Conservation (phyloP, 495 filamentous ascomycete species). For the Chlorociboria aeruginascens region DNA sequence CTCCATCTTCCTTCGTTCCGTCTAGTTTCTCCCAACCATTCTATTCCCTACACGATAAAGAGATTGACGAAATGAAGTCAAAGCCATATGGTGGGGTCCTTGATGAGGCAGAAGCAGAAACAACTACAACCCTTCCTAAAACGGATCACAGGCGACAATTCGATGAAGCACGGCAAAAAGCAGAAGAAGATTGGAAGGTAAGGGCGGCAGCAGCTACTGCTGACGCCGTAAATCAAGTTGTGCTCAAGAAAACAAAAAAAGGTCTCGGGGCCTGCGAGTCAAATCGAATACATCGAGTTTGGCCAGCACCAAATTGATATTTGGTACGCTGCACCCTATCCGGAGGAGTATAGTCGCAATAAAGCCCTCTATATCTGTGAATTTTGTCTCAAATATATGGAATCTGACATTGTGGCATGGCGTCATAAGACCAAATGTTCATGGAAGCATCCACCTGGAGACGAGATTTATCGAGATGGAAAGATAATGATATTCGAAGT, state of each 20-base stretch:
- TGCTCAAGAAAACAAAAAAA: constrained; percentile 46
- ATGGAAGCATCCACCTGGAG: constrained; percentile 89
- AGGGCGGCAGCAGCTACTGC: constrained; percentile 35
- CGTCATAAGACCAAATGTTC: constrained; percentile 96
- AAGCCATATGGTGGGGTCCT: constrained; percentile 96
- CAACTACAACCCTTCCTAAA: constrained; percentile 71
- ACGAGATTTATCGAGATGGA: constrained; percentile 93
- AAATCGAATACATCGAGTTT: constrained; percentile 98
- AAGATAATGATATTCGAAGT: constrained; percentile 95
- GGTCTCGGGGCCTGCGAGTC: constrained; percentile 73
- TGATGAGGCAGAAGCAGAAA: constrained; percentile 80
- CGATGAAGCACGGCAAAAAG: constrained; percentile 74
- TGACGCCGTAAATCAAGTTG: constrained; percentile 34
- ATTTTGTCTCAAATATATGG: constrained; percentile 99
- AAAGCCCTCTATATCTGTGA: constrained; percentile 95
- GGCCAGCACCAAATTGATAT: constrained; percentile 96
- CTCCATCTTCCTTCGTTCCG: constrained; percentile 45
- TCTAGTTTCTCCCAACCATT: constrained; percentile 51
- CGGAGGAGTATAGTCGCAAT: constrained; percentile 95
- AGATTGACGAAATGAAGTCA: constrained; percentile 75
- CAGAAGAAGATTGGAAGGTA: constrained; percentile 81
- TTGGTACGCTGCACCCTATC: constrained; percentile 98
- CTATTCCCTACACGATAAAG: constrained; percentile 75
- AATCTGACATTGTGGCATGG: constrained; percentile 95
- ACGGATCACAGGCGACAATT: constrained; percentile 72